Evolutionary conservation across 192 early-diverging fungal genomes (phyloP).

Genomic region (Gonapodya sp.): DNA sequence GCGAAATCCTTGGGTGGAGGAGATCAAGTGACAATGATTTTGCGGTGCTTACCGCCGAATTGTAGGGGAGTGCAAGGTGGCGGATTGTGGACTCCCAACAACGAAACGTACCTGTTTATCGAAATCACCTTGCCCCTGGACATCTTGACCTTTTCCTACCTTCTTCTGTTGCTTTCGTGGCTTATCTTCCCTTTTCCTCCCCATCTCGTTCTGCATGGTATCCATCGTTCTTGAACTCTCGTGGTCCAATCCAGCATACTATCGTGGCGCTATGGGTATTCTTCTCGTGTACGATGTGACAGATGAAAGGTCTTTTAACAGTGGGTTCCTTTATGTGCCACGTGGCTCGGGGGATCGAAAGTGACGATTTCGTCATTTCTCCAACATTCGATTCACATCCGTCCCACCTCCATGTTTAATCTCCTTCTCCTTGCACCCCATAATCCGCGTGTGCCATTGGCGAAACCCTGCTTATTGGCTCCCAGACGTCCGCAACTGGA

Average conservation of each 20-base stretch:
- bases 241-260: slow-evolving; percentile 94
- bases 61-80: no score
- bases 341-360: slow-evolving; percentile 8
- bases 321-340: slow-evolving; percentile 31
- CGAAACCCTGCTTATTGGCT: not conserved
- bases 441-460: not conserved
- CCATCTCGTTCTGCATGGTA: not conserved
- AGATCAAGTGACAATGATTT: no score
- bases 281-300: slow-evolving; percentile 97
- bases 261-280: slow-evolving; percentile 99
- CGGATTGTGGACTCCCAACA: no score
- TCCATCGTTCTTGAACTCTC: not conserved
- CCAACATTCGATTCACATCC: not conserved
- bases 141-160: slow-evolving; percentile 7
- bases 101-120: no score
- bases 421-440: slow-evolving; percentile 5
- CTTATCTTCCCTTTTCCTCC: slow-evolving; percentile 7
- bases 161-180: not conserved
- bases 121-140: not conserved
- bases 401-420: not conserved
- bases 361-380: slow-evolving; percentile 1
- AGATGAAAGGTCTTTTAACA: slow-evolving; percentile 95
- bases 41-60: no score
- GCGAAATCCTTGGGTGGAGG: no score
- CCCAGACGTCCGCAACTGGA: slow-evolving; percentile 97